Conservation (phyloP, 2,329 filamentous ascomycete genomes). For the Ophiosphaerella narmari region DNA sequence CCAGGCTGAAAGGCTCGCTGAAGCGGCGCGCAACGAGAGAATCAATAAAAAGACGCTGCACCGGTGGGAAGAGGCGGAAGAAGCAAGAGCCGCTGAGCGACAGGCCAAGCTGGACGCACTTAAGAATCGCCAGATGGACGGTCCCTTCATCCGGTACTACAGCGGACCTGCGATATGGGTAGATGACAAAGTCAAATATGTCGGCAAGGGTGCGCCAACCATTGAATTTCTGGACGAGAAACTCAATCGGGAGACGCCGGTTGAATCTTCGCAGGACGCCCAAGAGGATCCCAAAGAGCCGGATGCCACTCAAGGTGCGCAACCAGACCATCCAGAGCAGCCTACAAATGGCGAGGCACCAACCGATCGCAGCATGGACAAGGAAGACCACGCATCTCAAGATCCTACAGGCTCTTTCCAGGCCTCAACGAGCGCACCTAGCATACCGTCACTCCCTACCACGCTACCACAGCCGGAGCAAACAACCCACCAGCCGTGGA, state of each 20-base stretch:
- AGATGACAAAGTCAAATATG: slow-evolving; percentile 72
- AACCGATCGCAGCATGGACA: background rate
- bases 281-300: background rate
- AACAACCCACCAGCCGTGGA: slow-evolving; percentile 24
- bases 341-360: slow-evolving; percentile 1
- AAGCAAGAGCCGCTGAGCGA: slow-evolving; percentile 82
- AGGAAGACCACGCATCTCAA: slow-evolving; percentile 4
- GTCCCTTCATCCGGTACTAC: slow-evolving; percentile 89
- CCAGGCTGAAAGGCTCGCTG: slow-evolving; percentile 80
- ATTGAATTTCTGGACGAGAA: slow-evolving; percentile 45
- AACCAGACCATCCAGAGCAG: slow-evolving; percentile 4
- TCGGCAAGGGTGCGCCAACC: slow-evolving; percentile 57
- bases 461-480: slow-evolving; percentile 20
- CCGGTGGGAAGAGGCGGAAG: slow-evolving; percentile 92
- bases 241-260: slow-evolving; percentile 35
- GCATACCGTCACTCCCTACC: slow-evolving; percentile 18
- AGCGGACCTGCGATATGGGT: slow-evolving; percentile 87
- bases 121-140: slow-evolving; percentile 82
- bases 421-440: slow-evolving; percentile 15
- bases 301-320: background rate
- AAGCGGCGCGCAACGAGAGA: slow-evolving; percentile 82
- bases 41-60: slow-evolving; percentile 89
- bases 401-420: slow-evolving; percentile 10
- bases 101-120: slow-evolving; percentile 83
- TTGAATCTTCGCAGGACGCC: slow-evolving; percentile 7